Base-by-base conservation (phyloP, 768 basidiomycete species). In the Boletus reticuloceps region DNA sequence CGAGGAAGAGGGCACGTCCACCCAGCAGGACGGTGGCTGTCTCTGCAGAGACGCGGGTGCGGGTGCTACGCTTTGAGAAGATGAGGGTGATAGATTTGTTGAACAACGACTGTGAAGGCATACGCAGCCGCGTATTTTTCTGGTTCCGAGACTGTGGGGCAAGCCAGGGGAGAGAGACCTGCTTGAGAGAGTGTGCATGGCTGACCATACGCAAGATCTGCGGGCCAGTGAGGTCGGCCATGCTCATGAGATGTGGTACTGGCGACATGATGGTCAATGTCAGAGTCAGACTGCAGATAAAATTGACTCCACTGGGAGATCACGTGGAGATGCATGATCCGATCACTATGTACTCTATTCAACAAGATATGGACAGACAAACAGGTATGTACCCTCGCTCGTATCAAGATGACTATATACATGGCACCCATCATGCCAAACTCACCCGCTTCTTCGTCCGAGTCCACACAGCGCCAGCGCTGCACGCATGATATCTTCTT, bases 41-140 rank as follows among this genome's bases (percentile, higher is more conserved):
- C 75, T 99, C 96, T 9, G 89, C 87, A 3, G 93, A 81, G 8
- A 98, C 72, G 13, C 97, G 83, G 0, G 97, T 99, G 42, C 96
- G 83, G 0, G 96, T 98, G 65, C 89, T 92, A 37, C 96, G 85
- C 68, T 99, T 99, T 2, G 86, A 87, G 72, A 99, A 98, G 38
- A 98, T 70, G 51, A 98, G 74, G 0, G 95, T 95, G 56, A 98
- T 80, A 0, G 90, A 84, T 72, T 95, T 94, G 67, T 82, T 84
- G 66, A 85, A 85, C 5, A 93, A 78, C 3, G 88, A 86, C 69
- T 88, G 89, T 0, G 87, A 82, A 2, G 89, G 88, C 63, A 88
- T 75, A 9, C 79, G 81, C 45, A 86, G 67, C 58, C 67, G 67
- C 55, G 69, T 47, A 64, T 70, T 55, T 69, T 61, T 61, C 63